phyloP scores from a whole-genome alignment of 768 basidiomycete genomes.

The Pleurotus tuoliensis region DNA sequence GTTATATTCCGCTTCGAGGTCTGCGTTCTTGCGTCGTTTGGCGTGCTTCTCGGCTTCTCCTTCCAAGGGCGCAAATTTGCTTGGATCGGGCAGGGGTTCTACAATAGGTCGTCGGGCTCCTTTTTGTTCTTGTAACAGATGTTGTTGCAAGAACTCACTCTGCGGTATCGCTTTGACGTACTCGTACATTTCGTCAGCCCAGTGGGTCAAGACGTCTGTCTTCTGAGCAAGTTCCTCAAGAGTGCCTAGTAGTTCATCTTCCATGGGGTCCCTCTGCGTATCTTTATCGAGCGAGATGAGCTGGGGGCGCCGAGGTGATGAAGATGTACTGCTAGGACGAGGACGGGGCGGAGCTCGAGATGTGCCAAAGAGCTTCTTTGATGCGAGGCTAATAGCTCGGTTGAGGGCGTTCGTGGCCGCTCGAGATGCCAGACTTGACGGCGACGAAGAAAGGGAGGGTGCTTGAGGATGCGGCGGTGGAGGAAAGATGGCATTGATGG shows the following conservation, averaged over 20 bases:
- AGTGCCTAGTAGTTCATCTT: conserved; percentile 74
- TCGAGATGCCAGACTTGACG: conserved; percentile 55
- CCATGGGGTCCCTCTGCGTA: conserved; percentile 59
- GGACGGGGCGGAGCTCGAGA: conserved; percentile 31
- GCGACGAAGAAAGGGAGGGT: conserved; percentile 64
- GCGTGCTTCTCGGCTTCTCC: conserved; percentile 74
- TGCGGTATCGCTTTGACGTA: conserved; percentile 81
- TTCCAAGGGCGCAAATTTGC: conserved; percentile 66
- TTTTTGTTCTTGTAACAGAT: background rate
- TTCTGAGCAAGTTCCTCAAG: conserved; percentile 95
- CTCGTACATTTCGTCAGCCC: conserved; percentile 94
- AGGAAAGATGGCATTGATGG: conserved; percentile 58
- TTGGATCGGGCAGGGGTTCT: conserved; percentile 82
- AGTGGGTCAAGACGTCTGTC: conserved; percentile 88
- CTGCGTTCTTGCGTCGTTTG: conserved; percentile 62
- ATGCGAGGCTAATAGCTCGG: conserved; percentile 74
- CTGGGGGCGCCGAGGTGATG: conserved; percentile 56
- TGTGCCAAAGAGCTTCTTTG: conserved; percentile 76
- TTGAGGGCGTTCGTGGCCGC: conserved; percentile 72
- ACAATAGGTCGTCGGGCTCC: background rate
- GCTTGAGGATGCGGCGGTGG: conserved; percentile 55
- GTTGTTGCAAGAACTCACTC: conserved; percentile 45
- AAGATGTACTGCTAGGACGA: conserved; percentile 38
- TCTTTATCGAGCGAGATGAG: conserved; percentile 46
- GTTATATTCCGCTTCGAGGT: conserved; percentile 76